Percentiles rank a stretch among this genome's conserved stretches.
phyloP scores from a whole-genome alignment of 495 filamentous ascomycete species.

The Ascodesmis nigricans region DNA sequence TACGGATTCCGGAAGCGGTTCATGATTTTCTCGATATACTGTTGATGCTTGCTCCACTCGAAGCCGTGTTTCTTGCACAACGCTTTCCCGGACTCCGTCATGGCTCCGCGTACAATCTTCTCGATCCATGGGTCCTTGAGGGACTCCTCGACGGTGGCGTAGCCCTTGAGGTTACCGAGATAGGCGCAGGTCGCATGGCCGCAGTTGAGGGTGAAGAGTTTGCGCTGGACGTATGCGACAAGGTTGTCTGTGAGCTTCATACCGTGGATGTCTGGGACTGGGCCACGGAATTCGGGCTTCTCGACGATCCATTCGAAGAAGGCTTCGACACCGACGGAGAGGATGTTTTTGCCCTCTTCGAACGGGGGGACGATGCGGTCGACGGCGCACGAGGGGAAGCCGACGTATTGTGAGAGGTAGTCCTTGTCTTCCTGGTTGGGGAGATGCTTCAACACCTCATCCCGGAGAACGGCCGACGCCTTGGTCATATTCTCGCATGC shows the following conservation, averaged over 20 bases:
- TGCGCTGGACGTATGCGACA: conserved; percentile 90
- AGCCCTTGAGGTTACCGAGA: conserved; percentile 65
- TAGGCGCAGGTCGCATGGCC: conserved; percentile 94
- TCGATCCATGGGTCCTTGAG: conserved; percentile 45
- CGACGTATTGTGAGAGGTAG: conserved; percentile 22
- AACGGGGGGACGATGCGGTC: conserved; percentile 85
- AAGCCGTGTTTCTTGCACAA: conserved; percentile 66
- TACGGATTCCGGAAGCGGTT: conserved; percentile 84
- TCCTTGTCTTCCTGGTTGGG: conserved; percentile 20
- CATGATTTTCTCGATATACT: conserved; percentile 82
- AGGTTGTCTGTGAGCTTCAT: conserved; percentile 85
- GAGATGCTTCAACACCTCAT: conserved; percentile 15
- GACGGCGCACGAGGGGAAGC: conserved; percentile 90
- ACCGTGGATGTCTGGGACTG: conserved; percentile 54
- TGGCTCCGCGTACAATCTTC: conserved; percentile 46
- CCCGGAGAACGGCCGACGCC: conserved; percentile 34
- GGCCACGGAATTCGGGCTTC: conserved; percentile 22
- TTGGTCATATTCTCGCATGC: conserved; percentile 95
- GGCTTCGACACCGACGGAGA: conserved; percentile 88
- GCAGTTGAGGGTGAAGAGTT: conserved; percentile 98
- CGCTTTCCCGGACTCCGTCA: conserved; percentile 62
- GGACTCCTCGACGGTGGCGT: conserved; percentile 70
- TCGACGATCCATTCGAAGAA: conserved; percentile 99
- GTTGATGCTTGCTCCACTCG: conserved; percentile 46
- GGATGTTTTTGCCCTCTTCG: conserved; percentile 28